Conservation (phyloP, 2,329 filamentous ascomycete species). For the Paecilomyces formosus region DNA sequence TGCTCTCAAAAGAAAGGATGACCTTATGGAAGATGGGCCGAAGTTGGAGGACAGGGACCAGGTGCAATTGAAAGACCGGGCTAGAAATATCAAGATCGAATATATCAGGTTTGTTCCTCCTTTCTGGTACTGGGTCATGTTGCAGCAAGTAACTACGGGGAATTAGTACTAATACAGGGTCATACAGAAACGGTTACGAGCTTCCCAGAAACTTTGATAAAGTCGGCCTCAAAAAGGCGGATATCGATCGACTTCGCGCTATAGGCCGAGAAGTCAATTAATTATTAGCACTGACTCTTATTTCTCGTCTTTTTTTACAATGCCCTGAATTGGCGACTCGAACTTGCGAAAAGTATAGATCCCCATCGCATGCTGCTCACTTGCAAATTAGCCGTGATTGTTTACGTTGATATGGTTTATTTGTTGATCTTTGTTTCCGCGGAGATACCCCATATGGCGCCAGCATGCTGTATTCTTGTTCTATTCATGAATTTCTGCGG, state of each 20-base stretch:
- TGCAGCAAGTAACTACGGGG: slow-evolving; percentile 1
- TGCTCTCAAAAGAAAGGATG: slow-evolving; percentile 32
- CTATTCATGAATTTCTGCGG: not conserved
- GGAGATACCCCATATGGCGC: not conserved
- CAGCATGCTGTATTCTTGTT: not conserved
- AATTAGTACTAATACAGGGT: not conserved
- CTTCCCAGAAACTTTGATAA: not conserved
- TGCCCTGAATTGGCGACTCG: not conserved
- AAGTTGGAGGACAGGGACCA: slow-evolving; percentile 37
- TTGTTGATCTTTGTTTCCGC: not conserved
- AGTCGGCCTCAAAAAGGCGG: not conserved
- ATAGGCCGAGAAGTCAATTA: not conserved
- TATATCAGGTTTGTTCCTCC: slow-evolving; percentile 32
- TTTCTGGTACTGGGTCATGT: slow-evolving; percentile 7
- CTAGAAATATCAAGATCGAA: slow-evolving; percentile 45
- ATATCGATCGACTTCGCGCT: not conserved
- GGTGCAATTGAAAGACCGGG: slow-evolving; percentile 49
- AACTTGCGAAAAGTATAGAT: not conserved
- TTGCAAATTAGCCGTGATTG: not conserved
- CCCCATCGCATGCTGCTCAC: not conserved
- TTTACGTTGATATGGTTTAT: not conserved
- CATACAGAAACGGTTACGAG: not conserved
- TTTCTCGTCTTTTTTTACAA: not conserved
- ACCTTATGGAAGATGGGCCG: slow-evolving; percentile 16
- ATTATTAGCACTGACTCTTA: not conserved